phyloP scores from a whole-genome alignment of 2,329 filamentous ascomycete species.

The Trichoderma citrinoviride region DNA sequence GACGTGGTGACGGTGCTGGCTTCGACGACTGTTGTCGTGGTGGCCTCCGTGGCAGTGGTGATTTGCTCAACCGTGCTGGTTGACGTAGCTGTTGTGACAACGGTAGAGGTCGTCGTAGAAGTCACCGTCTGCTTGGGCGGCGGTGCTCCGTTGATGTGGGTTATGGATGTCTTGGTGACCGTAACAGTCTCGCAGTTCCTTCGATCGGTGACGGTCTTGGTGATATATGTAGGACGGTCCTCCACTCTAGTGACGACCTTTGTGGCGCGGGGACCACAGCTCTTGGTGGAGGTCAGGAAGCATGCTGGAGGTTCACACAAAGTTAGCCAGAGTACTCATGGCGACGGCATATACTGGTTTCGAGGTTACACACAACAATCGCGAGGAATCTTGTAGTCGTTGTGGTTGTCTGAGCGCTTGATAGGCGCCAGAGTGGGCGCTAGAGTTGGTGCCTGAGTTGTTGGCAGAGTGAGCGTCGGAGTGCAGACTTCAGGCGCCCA shows the following conservation, averaged over 20 bases:
- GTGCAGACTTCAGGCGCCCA: not conserved
- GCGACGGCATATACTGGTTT: not conserved
- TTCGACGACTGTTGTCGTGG: not conserved
- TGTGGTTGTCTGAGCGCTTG: not conserved
- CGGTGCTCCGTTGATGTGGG: not conserved
- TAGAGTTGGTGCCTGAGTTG: not conserved
- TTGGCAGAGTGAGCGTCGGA: not conserved
- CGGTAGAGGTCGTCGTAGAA: not conserved
- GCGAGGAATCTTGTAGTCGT: not conserved
- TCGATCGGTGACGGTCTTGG: not conserved
- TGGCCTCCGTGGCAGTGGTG: not conserved
- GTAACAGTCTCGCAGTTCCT: not conserved
- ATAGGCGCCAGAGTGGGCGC: not conserved
- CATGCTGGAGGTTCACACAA: not conserved
- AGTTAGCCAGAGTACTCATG: not conserved
- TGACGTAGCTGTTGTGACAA: not conserved
- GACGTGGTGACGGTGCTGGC: not conserved
- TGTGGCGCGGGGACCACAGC: not conserved
- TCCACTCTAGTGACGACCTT: not conserved
- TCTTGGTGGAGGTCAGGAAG: slow-evolving; percentile 1
- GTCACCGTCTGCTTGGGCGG: not conserved
- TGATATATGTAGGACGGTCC: not conserved
- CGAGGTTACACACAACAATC: not conserved
- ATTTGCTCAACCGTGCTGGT: not conserved
- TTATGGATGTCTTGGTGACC: not conserved